Evolutionary conservation across 805 yeast species (phyloP), one percentile per base, ranked within the genome.

Genomic region (Grigorovia jiainica): DNA sequence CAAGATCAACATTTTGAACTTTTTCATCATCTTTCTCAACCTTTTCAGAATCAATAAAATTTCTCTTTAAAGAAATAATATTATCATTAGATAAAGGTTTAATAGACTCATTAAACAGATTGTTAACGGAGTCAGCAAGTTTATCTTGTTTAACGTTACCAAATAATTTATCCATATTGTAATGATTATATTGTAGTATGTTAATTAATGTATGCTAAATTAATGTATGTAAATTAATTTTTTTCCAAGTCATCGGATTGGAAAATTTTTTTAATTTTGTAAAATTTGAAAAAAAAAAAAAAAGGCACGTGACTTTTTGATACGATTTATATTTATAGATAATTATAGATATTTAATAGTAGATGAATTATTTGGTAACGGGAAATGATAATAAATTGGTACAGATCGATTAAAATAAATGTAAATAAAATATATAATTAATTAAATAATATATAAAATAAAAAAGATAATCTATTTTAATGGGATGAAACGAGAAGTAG

Each of bases 401-500:
- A 27, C 31, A 13, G 31, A 27, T 27, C 31, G 31, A 27, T 27
- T 27, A 27, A 27, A 27, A 27, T 27, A 27, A 27, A 27, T 27
- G 31, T 27, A 27, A 37, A 18, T 13, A 10, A 13, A 11, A 33
- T 33, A 33, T 5, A 8, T 10, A 17, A 6, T 33, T 33, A 33
- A 33, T 11, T 33, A 10, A 20, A 34, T 10, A 7, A 34, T 6
- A 18, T n/a, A 6, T 10, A 18, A 27, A 8, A 27, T 27, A 27
- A 11, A 13, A 27, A 27, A 13, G 3, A 6, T 23, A 31, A 44
- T 53, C 65, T 73, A 73, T 70, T 63, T 72, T 65, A 73, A 70
- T 71, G 89, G 87, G 66, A 79, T 78, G 80, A 82, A 82, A 72
- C 84, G 71, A 71, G 73, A 66, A 72, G 83, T 73, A 73, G 83